Evolutionary conservation across 2,329 filamentous ascomycete species (phyloP), one percentile per base, ranked within the genome.

Genomic region (Fusarium stilboides): DNA sequence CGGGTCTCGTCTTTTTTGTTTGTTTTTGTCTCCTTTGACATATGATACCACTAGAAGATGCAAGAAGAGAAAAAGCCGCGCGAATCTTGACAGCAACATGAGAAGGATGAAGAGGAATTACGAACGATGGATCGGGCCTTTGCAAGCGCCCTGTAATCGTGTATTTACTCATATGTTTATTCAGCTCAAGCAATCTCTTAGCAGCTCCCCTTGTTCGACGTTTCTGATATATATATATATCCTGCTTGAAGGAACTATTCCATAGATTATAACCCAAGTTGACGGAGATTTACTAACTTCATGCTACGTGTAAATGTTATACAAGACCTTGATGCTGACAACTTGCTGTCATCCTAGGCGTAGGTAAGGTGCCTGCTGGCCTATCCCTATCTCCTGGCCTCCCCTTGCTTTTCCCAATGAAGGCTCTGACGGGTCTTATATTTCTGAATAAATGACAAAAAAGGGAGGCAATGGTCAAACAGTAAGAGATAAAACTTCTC

Each of bases 41-140:
- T 65, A 76, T 76, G 74, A 76, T 76, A 76, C 75, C 74, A 75
- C 74, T 76, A 75, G 71, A 74, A 69, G 68, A 66, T 64, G 65
- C 65, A 74, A 65, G 61, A 69, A 72, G 65, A 65, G 70, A 62
- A 72, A 69, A 61, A 49, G 73, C 61, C 63, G 59, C 50, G 64
- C 57, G 65, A 68, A 68, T 65, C 64, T 57, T 67, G 60, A 63
- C 52, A 65, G 43, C 52, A 65, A 61, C 58, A 62, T 59, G 61
- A 62, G 55, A 60, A 55, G 53, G 57, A 58, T 46, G 36, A 51
- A 46, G 53, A 36, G 65, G 49, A 31, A 46, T 52, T 51, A 61
- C 65, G 62, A 53, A 47, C n/a, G 49, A 43, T 40, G 51, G 53
- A 53, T 49, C 44, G 46, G 46, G 40, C 50, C 36, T 52, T 57